Evolutionary conservation across 1,284 basidiomycete genomes (phyloP).

Genomic region (Papiliotrema terrestris): DNA sequence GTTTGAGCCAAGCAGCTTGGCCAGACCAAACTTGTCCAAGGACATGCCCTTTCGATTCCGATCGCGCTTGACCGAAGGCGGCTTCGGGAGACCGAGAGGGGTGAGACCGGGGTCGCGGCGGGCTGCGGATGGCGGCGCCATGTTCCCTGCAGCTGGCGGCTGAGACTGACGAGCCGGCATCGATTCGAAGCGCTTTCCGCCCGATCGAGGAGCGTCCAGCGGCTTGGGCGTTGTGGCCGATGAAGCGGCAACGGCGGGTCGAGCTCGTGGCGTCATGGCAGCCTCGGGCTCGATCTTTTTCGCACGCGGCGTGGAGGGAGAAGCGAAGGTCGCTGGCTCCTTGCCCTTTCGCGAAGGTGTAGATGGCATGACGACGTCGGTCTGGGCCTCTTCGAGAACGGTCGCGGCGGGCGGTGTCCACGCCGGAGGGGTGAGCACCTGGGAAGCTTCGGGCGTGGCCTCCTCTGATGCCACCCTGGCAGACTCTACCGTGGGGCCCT

Average conservation of each 20-base stretch:
- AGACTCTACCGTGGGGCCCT: slow-evolving; percentile 14
- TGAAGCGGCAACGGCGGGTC: neutral
- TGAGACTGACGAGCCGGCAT: slow-evolving; percentile 8
- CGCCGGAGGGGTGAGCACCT: slow-evolving; percentile 6
- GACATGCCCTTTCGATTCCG: slow-evolving; percentile 62
- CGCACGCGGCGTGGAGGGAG: slow-evolving; percentile 35
- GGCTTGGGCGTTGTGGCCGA: slow-evolving; percentile 5
- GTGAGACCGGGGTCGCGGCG: slow-evolving; percentile 10
- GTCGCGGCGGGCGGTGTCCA: slow-evolving; percentile 1
- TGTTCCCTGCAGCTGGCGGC: neutral
- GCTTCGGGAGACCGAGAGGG: slow-evolving; percentile 16
- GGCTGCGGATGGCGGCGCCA: neutral
- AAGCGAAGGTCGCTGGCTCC: neutral
- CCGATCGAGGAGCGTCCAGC: slow-evolving; percentile 7
- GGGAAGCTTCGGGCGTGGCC: slow-evolving; percentile 7
- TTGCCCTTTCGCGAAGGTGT: slow-evolving; percentile 14
- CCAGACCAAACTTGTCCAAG: slow-evolving; percentile 69
- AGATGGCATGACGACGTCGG: slow-evolving; percentile 3
- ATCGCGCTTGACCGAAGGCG: slow-evolving; percentile 40
- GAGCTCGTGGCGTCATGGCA: slow-evolving; percentile 13
- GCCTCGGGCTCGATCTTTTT: slow-evolving; percentile 5
- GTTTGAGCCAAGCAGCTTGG: slow-evolving; percentile 55
- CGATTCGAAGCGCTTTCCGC: slow-evolving; percentile 17
- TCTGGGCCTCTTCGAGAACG: slow-evolving; percentile 1
- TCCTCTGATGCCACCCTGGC: neutral